phyloP scores from a whole-genome alignment of 768 basidiomycete genomes.

The Trametes coccinea region DNA sequence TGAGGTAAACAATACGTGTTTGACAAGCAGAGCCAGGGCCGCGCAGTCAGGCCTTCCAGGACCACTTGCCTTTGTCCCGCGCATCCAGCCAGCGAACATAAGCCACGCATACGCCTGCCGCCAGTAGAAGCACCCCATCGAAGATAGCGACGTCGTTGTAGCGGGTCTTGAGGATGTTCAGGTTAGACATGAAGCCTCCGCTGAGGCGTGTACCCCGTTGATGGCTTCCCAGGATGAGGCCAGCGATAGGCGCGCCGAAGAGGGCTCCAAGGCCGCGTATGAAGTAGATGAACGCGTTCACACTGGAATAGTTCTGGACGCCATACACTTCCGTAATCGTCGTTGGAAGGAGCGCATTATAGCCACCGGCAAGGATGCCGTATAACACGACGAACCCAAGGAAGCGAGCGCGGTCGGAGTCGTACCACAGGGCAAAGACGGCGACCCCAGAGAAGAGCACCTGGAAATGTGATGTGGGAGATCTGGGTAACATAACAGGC shows the following conservation, averaged over 20 bases:
- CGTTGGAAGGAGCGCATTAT: constrained; percentile 46
- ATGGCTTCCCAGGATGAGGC: constrained; percentile 39
- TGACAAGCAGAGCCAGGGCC: background rate
- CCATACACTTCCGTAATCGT: constrained; percentile 47
- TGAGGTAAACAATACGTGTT: constrained; percentile 11
- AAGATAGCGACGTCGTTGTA: constrained; percentile 43
- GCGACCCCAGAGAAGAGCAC: constrained; percentile 41
- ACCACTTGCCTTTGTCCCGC: constrained; percentile 40
- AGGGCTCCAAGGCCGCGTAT: constrained; percentile 43
- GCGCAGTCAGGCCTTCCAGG: constrained; percentile 39
- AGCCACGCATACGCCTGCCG: constrained; percentile 39
- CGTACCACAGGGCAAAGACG: constrained; percentile 45
- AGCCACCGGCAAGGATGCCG: constrained; percentile 45
- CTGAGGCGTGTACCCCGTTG: constrained; percentile 21
- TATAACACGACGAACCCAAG: constrained; percentile 43
- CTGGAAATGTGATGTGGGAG: constrained; percentile 24
- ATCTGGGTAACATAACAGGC: background rate
- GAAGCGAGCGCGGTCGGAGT: constrained; percentile 40
- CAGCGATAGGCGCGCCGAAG: constrained; percentile 44
- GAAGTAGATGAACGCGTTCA: constrained; percentile 45
- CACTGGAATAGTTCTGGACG: constrained; percentile 42
- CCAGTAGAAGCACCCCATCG: constrained; percentile 38
- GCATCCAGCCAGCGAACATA: constrained; percentile 47
- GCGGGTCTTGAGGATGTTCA: constrained; percentile 26
- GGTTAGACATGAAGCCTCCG: background rate